Percentiles rank a stretch among this genome's conserved stretches.
phyloP scores from a whole-genome alignment of 176 grass and related monocot genomes.

The Oropetium thomaeum region DNA sequence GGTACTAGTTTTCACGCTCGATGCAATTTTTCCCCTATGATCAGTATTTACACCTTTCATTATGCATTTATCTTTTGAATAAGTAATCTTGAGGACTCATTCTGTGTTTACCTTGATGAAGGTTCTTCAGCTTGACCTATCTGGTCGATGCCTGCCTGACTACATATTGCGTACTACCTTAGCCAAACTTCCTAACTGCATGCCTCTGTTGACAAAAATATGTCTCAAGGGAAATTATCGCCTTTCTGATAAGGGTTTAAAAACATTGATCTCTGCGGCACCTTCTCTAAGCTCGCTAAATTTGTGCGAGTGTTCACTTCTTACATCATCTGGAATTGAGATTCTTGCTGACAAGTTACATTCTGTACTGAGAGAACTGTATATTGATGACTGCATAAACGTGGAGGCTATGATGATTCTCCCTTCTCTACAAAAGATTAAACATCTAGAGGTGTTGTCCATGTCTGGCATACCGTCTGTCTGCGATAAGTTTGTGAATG shows the following conservation, averaged over 20 bases:
- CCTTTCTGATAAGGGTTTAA: constrained; percentile 78
- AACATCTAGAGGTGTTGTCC: constrained; percentile 71
- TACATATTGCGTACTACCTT: constrained; percentile 69
- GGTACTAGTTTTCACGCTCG: constrained; percentile 38
- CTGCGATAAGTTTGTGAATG: constrained; percentile 70
- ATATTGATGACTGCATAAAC: constrained; percentile 87
- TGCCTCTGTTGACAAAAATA: constrained; percentile 66
- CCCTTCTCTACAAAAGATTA: constrained; percentile 66
- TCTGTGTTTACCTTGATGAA: constrained; percentile 29
- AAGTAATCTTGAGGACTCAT: constrained; percentile 5
- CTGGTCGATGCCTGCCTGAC: constrained; percentile 88
- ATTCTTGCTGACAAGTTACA: constrained; percentile 50
- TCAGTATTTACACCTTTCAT: not conserved
- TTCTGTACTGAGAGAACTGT: constrained; percentile 61
- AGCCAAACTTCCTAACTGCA: constrained; percentile 56
- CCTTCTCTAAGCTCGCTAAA: constrained; percentile 67
- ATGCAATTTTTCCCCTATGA: constrained; percentile 14
- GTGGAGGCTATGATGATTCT: constrained; percentile 73
- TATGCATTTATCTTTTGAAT: not conserved
- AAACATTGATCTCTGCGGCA: constrained; percentile 59
- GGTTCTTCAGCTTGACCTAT: constrained; percentile 83
- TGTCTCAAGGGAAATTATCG: constrained; percentile 84
- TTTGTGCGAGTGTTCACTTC: constrained; percentile 80
- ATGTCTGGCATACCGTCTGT: constrained; percentile 72
- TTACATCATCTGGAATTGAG: constrained; percentile 70